Base-by-base conservation (phyloP, 768 basidiomycete species). In the Rubroboletus satanas region DNA sequence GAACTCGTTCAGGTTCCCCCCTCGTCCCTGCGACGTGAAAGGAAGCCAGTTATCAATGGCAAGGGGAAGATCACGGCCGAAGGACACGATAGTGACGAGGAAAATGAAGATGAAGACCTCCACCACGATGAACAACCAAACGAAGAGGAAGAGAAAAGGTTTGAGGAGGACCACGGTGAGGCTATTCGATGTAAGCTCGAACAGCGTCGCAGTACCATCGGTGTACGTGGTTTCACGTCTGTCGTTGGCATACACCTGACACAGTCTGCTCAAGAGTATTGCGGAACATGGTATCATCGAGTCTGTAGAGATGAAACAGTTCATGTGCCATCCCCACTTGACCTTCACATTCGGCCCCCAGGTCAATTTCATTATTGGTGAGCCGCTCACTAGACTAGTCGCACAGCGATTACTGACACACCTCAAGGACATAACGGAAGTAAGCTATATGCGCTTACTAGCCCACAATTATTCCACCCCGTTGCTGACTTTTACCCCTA, bases 311-410 rank as follows among this genome's bases (percentile, higher is more conserved):
- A 84, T 93, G 82, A 79, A 84, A 65, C 87, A 98, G 66, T 98
- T 98, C 74, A 96, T 98, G 94, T 97, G 94, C 71, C 95, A 98
- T 73, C 80, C 84, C 68, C 85, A 79, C 71, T 77, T 94, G 43
- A 85, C 79, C 1, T 91, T 97, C 71, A 79, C 81, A 2, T 93
- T 98, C 59, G 93, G 93, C 0, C 87, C 90, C 9, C 92, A 95
- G 70, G 90, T 99, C 66, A 99, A 98, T 73, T 98, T 98, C 66
- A 90, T 99, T 62, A 96, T 96, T 37, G 93, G 93, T 86, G 62
- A 38, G 81, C 63, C 2, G 6, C 15, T 21, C 21, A 21, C 45
- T 52, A 21, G 26, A 45, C 29, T 11, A 41, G 43, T 43, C 37
- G 31, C 17, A 9, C 42, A 5, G 28, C 11, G 10, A 14, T 49